Base-by-base conservation (phyloP, 1,139 yeast species). In the Schizosaccharomyces versatilis region DNA sequence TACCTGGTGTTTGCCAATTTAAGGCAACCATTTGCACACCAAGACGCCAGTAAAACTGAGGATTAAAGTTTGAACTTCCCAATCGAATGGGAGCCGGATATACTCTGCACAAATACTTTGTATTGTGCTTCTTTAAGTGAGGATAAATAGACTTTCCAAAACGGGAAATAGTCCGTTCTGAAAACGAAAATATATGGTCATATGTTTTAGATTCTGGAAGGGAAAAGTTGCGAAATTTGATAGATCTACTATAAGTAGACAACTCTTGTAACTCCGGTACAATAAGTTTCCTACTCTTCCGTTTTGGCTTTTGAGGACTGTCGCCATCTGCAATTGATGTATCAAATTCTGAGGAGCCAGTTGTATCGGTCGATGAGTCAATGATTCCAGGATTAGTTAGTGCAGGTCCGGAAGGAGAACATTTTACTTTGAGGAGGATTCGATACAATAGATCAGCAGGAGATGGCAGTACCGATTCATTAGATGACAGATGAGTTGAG, bases 21-120 rank as follows among this genome's bases (percentile, higher is more conserved):
- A 95, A 80, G 0, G 98, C 97, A 2, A 84, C 97, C 86, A 93
- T 77, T 64, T 90, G 98, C 3, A 76, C 81, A 0, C 99, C 99
- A 54, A 75, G 71, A 53, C 73, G 72, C 98, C 99, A 90, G 63
- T 77, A 85, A 0, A 68, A 68, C 5, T 84, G 69, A 0, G 98
- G 97, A 51, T 74, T 74, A 63, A 84, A 88, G 63, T 90, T 90
- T 3, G 85, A 73, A 1, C 95, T 85, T 55, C 73, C 80, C 57
- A 84, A 73, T 53, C 97, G 70, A 57, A 78, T 75, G 10, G 79
- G 80, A 0, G 94, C 80, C 0, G 99, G 99, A 64, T 93, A 90
- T 0, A 86, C 77, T 54, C 99, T 73, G 81, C 85, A 80, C 57
- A 90, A 65, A 64, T 73, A 84, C 56, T 73, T 72, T 58, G 81